Conservation (phyloP, 441 rosid genomes). For the Theobroma grandiflorum region DNA sequence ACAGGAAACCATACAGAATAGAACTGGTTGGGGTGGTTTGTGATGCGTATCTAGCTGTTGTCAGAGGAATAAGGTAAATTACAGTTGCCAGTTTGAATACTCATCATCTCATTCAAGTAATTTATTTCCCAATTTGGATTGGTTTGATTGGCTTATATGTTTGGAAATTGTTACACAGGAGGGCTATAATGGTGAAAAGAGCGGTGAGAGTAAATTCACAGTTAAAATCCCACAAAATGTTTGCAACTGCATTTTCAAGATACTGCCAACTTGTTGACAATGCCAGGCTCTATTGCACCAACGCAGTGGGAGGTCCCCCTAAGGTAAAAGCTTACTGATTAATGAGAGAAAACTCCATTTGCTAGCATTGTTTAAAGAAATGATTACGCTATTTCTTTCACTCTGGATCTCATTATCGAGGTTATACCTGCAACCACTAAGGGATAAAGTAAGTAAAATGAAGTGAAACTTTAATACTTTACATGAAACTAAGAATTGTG, state of each 20-base stretch:
- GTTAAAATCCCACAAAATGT: slow-evolving; percentile 77
- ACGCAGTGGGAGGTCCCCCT: slow-evolving; percentile 68
- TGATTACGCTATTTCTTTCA: background rate
- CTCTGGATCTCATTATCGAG: background rate
- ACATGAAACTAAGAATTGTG: too few species aligned
- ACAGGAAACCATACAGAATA: slow-evolving; percentile 75
- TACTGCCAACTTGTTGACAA: slow-evolving; percentile 77
- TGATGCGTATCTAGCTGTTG: slow-evolving; percentile 89
- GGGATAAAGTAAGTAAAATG: too few species aligned
- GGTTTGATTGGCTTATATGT: background rate
- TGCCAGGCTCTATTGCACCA: slow-evolving; percentile 81
- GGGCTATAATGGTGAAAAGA: slow-evolving; percentile 75
- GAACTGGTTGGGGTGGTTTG: slow-evolving; percentile 88
- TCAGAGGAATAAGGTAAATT: slow-evolving; percentile 81
- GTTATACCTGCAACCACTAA: too few species aligned
- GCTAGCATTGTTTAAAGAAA: background rate
- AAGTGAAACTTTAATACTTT: too few species aligned
- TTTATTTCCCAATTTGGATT: background rate
- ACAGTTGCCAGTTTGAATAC: background rate
- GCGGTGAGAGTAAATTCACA: slow-evolving; percentile 87
- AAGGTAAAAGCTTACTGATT: slow-evolving; percentile 44
- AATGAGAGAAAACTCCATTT: background rate
- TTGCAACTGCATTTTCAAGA: slow-evolving; percentile 71
- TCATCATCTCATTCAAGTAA: background rate
- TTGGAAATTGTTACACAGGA: slow-evolving; percentile 47